These are phyloP conservation scores for Candida sanyaensis DNA, from an alignment of 1,139 yeast genomes.

Conservation along the genomic window DNA sequence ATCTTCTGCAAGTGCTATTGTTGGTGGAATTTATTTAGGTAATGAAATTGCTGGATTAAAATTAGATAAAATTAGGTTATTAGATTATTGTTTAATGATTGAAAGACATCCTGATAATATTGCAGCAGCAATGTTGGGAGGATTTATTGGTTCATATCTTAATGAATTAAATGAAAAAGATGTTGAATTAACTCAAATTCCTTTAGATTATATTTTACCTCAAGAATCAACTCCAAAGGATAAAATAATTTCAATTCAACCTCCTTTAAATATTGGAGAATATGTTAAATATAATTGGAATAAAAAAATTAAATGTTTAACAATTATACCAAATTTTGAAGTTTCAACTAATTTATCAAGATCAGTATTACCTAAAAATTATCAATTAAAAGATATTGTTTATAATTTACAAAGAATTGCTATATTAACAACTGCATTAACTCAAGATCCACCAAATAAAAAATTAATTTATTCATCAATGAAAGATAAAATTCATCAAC, in stretches of 20 bases:
- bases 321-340: conserved; percentile 92
- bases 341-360: conserved; percentile 91
- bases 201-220: conserved; percentile 81
- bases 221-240: conserved; percentile 72
- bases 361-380: conserved; percentile 80
- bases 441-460: conserved; percentile 79
- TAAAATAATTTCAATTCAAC: conserved; percentile 35
- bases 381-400: conserved; percentile 80
- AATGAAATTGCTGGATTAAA: conserved; percentile 77
- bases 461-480: conserved; percentile 86
- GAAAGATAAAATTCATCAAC: conserved; percentile 97
- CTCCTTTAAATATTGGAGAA: conserved; percentile 88
- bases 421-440: conserved; percentile 67
- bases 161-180: conserved; percentile 77
- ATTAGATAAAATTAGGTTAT: conserved; percentile 75
- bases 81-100: conserved; percentile 94
- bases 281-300: conserved; percentile 87
- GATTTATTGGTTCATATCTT: conserved; percentile 93
- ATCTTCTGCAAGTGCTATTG: conserved; percentile 98
- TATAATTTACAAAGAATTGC: conserved; percentile 70
- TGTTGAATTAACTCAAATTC: conserved; percentile 72
- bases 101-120: conserved; percentile 98
- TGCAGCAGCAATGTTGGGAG: conserved; percentile 99
- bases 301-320: conserved; percentile 77
- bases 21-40: conserved; percentile 93